These are phyloP conservation scores for Hypoxylon lenormandii DNA, from an alignment of 495 filamentous ascomycete genomes.

Conservation along the genomic window DNA sequence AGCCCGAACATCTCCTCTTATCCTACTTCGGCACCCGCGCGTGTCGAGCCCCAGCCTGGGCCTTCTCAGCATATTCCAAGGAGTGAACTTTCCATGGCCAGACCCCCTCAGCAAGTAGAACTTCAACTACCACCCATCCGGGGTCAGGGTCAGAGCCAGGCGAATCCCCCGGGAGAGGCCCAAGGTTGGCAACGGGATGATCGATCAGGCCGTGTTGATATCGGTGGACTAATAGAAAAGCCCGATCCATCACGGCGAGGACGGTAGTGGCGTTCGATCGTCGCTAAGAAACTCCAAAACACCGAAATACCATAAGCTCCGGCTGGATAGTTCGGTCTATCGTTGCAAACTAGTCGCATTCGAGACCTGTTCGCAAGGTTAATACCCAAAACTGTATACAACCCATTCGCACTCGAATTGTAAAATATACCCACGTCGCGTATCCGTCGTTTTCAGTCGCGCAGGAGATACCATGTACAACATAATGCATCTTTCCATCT, in stretches of 20 bases:
- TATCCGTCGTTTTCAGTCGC: slow-evolving; percentile 44
- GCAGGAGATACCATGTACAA: slow-evolving; percentile 55
- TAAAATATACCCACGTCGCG: slow-evolving; percentile 47
- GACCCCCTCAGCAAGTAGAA: slow-evolving; percentile 54
- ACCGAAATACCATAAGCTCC: neutral
- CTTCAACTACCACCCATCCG: slow-evolving; percentile 67
- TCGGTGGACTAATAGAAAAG: slow-evolving; percentile 66
- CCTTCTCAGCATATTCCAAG: slow-evolving; percentile 60
- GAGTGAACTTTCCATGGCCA: slow-evolving; percentile 56
- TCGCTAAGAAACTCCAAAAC: slow-evolving; percentile 16
- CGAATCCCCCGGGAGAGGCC: slow-evolving; percentile 51
- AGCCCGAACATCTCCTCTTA: slow-evolving; percentile 53
- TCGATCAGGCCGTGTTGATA: slow-evolving; percentile 63
- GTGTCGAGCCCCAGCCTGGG: slow-evolving; percentile 56
- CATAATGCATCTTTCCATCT: slow-evolving; percentile 52
- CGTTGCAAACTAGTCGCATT: slow-evolving; percentile 6
- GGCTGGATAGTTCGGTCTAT: slow-evolving; percentile 17
- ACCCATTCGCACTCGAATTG: slow-evolving; percentile 41
- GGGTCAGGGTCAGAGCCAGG: slow-evolving; percentile 56
- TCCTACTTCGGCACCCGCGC: slow-evolving; percentile 50
- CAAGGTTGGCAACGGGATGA: slow-evolving; percentile 57
- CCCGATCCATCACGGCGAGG: slow-evolving; percentile 50
- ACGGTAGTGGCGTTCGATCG: slow-evolving; percentile 33
- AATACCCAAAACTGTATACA: slow-evolving; percentile 39
- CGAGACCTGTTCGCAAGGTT: slow-evolving; percentile 26